These are phyloP conservation scores for Phaseolus coccineus DNA, from an alignment of 331 rosid species.

Conservation along the genomic window DNA sequence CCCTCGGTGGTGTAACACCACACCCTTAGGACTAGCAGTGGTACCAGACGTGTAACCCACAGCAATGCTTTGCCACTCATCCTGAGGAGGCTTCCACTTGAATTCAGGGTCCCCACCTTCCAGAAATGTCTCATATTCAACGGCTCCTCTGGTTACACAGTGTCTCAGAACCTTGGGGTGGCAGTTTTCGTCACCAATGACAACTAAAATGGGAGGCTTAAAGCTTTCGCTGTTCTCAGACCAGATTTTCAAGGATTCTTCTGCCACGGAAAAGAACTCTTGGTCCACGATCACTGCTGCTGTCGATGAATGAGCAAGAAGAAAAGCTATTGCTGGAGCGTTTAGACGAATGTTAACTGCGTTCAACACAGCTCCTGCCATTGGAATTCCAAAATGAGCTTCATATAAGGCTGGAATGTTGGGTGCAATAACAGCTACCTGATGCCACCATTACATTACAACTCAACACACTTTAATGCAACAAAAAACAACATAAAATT, in stretches of 20 bases:
- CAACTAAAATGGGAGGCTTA: conserved; percentile 63
- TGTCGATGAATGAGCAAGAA: conserved; percentile 68
- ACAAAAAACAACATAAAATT: not conserved
- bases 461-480: conserved; percentile 20
- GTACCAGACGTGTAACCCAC: conserved; percentile 87
- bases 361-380: conserved; percentile 40
- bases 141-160: conserved; percentile 8
- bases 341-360: conserved; percentile 46
- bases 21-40: conserved; percentile 85
- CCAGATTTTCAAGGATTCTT: conserved; percentile 40
- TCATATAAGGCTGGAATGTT: conserved; percentile 76
- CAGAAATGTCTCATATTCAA: conserved; percentile 64
- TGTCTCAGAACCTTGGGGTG: conserved; percentile 2
- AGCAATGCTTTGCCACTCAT: conserved; percentile 86
- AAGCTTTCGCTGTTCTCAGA: conserved; percentile 55
- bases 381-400: conserved; percentile 65
- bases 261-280: conserved; percentile 13
- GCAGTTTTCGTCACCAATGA: conserved; percentile 62
- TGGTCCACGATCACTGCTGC: conserved; percentile 40
- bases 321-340: conserved; percentile 65
- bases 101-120: conserved; percentile 72
- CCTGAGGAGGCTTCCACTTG: conserved; percentile 74
- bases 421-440: conserved; percentile 81
- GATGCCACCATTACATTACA: conserved; percentile 32
- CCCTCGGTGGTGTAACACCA: conserved; percentile 80